phyloP scores from a whole-genome alignment of 768 basidiomycete species.

The Boletus rubropictus region DNA sequence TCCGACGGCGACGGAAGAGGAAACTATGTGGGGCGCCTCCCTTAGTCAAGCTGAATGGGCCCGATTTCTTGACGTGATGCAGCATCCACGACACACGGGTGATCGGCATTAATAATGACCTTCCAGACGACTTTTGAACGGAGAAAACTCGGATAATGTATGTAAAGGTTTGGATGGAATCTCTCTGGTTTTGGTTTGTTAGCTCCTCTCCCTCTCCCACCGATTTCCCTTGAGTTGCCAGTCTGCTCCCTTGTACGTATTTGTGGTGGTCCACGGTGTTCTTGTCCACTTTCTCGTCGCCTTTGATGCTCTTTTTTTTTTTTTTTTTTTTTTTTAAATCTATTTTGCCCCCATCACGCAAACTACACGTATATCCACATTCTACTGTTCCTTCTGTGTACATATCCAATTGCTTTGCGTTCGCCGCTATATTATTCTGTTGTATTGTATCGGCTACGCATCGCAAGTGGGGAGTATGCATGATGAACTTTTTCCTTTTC shows the following conservation, averaged over 20 bases:
- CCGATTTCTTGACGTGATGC: conserved; percentile 58
- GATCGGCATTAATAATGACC: conserved; percentile 24
- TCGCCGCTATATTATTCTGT: conserved; percentile 17
- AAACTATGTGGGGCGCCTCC: conserved; percentile 68
- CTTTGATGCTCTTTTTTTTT: conserved; percentile 2
- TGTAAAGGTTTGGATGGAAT: conserved; percentile 27
- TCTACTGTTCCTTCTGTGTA: conserved; percentile 13
- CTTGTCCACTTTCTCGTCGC: not conserved
- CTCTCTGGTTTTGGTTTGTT: conserved; percentile 18
- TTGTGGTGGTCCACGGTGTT: conserved; percentile 17
- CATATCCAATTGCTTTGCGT: conserved; percentile 7
- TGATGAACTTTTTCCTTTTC: not conserved
- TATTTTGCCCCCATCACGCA: conserved; percentile 14
- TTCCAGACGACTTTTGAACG: conserved; percentile 6
- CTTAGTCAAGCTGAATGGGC: conserved; percentile 76
- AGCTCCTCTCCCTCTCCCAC: not conserved
- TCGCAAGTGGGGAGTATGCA: not conserved
- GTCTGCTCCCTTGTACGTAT: conserved; percentile 23
- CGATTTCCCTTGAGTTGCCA: conserved; percentile 13
- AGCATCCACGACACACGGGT: conserved; percentile 36
- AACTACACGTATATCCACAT: conserved; percentile 17
- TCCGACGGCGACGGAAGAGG: conserved; percentile 47
- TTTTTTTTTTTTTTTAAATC: conserved; percentile 2
- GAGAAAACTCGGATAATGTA: conserved; percentile 23
- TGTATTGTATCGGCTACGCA: conserved; percentile 19